Conservation (phyloP, 1,284 basidiomycete genomes). For the Tremellales sp. region DNA sequence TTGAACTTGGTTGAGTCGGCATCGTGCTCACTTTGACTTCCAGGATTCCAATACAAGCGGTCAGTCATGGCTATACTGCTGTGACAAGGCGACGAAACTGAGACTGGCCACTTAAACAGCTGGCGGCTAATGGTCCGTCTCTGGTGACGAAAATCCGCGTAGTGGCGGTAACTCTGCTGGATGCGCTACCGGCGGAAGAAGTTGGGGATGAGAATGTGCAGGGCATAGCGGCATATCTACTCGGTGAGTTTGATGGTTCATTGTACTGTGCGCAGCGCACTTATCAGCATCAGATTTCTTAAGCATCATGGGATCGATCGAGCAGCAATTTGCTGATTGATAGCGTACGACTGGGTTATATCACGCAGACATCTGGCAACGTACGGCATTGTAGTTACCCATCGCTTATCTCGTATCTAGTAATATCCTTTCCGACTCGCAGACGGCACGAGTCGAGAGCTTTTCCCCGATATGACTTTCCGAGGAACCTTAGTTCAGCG, state of each 20-base stretch:
- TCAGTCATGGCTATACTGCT: constrained; percentile 5
- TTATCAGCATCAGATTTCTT: constrained; percentile 28
- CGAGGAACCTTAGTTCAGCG: no score
- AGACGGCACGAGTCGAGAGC: no score
- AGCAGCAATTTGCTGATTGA: constrained; percentile 26
- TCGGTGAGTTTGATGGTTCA: constrained; percentile 21
- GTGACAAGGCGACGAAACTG: not conserved
- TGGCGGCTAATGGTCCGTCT: constrained; percentile 29
- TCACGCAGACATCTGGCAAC: no score
- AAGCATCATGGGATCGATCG: constrained; percentile 27
- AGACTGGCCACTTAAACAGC: constrained; percentile 11
- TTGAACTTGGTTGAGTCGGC: no score
- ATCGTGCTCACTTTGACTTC: not conserved
- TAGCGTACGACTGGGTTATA: no score
- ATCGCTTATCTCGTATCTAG: no score
- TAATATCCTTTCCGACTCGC: no score
- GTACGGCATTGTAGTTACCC: no score
- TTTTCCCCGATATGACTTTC: no score
- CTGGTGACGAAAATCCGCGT: constrained; percentile 26
- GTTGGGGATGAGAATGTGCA: constrained; percentile 21
- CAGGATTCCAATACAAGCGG: constrained; percentile 26
- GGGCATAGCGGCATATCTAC: constrained; percentile 23
- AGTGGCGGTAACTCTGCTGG: constrained; percentile 26
- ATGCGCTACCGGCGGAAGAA: constrained; percentile 19
- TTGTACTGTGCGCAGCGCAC: no score